Evolutionary conservation across 1,139 yeast genomes (phyloP).

Genomic region (Schwanniomyces etchellsii): DNA sequence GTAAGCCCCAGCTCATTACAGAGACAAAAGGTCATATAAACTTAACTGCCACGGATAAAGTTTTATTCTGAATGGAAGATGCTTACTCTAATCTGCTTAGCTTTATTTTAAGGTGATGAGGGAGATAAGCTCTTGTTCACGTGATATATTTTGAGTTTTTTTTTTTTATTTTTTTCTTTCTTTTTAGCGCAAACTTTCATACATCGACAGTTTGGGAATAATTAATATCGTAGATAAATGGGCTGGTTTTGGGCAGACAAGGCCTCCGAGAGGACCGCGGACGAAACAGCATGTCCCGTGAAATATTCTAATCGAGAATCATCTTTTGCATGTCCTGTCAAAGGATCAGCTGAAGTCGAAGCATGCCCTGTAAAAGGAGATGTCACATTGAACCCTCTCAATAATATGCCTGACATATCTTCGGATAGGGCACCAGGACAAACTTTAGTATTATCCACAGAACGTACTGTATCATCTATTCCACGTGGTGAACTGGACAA

Average conservation of each 20-base stretch:
- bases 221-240: too few species aligned
- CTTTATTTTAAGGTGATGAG: too few species aligned
- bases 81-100: too few species aligned
- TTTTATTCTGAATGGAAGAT: too few species aligned
- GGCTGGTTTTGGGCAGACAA: constrained; percentile 81
- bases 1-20: too few species aligned
- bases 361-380: constrained; percentile 9
- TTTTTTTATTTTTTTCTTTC: too few species aligned
- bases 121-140: too few species aligned
- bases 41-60: too few species aligned
- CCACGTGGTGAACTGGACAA: constrained; percentile 72
- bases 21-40: too few species aligned
- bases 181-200: too few species aligned
- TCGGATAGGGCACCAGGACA: constrained; percentile 77
- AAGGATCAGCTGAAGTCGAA: constrained; percentile 1
- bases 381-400: constrained; percentile 61
- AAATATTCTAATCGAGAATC: constrained; percentile 6
- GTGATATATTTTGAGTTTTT: too few species aligned
- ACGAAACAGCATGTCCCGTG: constrained; percentile 10
- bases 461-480: constrained; percentile 76
- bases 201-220: too few species aligned
- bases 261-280: constrained; percentile 1
- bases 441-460: constrained; percentile 68
- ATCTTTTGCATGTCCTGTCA: constrained; percentile 4
- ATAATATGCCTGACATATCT: constrained; percentile 83